Base-by-base conservation (phyloP, 768 basidiomycete genomes). In the Pisolithus albus region DNA sequence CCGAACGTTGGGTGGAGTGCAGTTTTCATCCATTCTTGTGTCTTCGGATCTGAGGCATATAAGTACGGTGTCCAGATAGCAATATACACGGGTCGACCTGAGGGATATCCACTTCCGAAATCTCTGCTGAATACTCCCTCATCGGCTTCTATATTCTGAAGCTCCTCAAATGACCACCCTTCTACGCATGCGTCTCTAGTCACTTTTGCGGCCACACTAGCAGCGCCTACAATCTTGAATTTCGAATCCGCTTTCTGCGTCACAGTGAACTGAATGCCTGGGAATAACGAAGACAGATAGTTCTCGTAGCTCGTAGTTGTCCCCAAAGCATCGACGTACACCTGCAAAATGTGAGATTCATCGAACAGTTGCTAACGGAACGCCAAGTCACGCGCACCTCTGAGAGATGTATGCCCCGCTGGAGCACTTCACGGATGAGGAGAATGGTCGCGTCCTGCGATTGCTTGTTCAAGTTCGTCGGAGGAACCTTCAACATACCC, bases 131-230 rank as follows among this genome's bases (percentile, higher is more conserved):
- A 18, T 26, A 41, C 6, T 37, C 45, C 15, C 26, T 32, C 24
- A 16, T 23, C 13, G 43, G 51, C 51, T 34, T 60, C 49, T 5
- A 52, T 50, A 37, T 64, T 58, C 2, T 66, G 61, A 28, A 69
- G 72, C 61, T 91, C 89, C 65, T 88, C 82, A 56, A 84, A 94
- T 9, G 75, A 62, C 95, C 95, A 98, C 3, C 77, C 76, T 54
- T 94, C 86, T 18, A 97, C 75, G 67, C 92, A 92, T 7, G 86
- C 82, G 61, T 98, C 95, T 51, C 95, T 76, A 0, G 94, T 97
- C 24, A 95, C 93, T 70, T 99, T 99, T 2, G 96, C 96, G 2
- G 92, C 92, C n/a, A 98, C 91, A 64, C 90, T 92, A 1, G 95
- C 96, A 6, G 96, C 96, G 19, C 92, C 87, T 53, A 99, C 96